phyloP scores from a whole-genome alignment of 305 asterid species.

The Lippia alba region DNA sequence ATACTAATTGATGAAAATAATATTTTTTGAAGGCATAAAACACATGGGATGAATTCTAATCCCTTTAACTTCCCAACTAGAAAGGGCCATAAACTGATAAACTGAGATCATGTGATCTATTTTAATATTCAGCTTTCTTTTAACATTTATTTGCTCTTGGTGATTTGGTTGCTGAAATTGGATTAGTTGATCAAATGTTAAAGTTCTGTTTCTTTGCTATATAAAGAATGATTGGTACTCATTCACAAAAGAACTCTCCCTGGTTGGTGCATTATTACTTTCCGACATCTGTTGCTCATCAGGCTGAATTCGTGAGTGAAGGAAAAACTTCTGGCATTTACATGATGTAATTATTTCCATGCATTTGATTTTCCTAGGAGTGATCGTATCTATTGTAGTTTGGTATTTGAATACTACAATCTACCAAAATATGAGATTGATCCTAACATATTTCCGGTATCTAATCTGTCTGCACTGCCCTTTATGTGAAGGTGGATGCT shows the following conservation, averaged over 20 bases:
- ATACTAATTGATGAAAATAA: conserved; percentile 3
- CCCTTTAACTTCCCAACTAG: neutral
- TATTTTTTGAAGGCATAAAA: conserved; percentile 7
- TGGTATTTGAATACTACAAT: neutral
- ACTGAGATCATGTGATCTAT: neutral
- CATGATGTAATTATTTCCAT: neutral
- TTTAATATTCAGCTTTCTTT: neutral
- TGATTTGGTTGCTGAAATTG: conserved; percentile 12
- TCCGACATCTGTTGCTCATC: neutral
- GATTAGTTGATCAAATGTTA: conserved; percentile 16
- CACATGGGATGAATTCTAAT: neutral
- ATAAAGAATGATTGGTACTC: neutral
- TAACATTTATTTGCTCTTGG: neutral
- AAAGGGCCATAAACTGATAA: neutral
- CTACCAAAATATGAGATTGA: neutral
- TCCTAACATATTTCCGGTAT: neutral
- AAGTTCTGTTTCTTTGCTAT: neutral
- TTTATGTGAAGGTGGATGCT: conserved; percentile 58
- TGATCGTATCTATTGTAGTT: neutral
- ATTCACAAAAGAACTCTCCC: neutral
- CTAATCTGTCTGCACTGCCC: conserved; percentile 19
- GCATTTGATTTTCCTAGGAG: conserved; percentile 4
- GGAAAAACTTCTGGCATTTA: neutral
- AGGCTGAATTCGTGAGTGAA: neutral
- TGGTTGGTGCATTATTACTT: neutral